phyloP scores from a whole-genome alignment of 495 filamentous ascomycete species.

The Aspergillus affinis region DNA sequence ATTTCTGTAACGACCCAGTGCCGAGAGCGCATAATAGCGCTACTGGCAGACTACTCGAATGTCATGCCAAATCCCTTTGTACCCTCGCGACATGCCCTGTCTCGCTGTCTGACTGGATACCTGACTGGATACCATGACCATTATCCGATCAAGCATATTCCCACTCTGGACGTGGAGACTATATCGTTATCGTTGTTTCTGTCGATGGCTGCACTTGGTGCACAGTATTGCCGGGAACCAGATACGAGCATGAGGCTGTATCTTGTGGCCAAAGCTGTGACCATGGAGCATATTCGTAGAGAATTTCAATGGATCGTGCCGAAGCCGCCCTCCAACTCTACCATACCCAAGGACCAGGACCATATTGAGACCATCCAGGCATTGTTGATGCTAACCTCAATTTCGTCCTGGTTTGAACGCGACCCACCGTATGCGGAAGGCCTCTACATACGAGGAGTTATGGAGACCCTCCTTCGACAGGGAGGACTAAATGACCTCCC shows the following conservation, averaged over 20 bases:
- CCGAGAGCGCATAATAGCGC: conserved; percentile 30
- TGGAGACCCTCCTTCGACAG: conserved; percentile 36
- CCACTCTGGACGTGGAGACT: conserved; percentile 55
- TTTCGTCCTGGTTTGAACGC: conserved; percentile 39
- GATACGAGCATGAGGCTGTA: conserved; percentile 50
- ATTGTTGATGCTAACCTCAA: conserved; percentile 32
- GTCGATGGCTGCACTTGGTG: conserved; percentile 64
- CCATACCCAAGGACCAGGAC: conserved; percentile 25
- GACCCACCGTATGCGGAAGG: conserved; percentile 38
- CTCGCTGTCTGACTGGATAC: conserved; percentile 65
- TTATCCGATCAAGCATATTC: conserved; percentile 67
- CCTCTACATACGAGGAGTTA: conserved; percentile 33
- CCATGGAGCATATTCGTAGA: conserved; percentile 38
- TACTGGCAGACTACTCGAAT: conserved; percentile 29
- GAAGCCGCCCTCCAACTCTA: background rate
- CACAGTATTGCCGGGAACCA: conserved; percentile 57
- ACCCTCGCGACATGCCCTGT: conserved; percentile 60
- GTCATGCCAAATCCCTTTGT: conserved; percentile 38
- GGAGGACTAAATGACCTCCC: conserved; percentile 36
- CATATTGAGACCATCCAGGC: conserved; percentile 36
- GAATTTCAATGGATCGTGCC: conserved; percentile 27
- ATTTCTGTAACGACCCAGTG: conserved; percentile 39
- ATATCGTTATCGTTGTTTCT: conserved; percentile 59
- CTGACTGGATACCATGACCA: conserved; percentile 67
- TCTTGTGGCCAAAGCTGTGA: conserved; percentile 39